Evolutionary conservation across 441 rosid species (phyloP).

Genomic region (Pelargonium exstipulatum): DNA sequence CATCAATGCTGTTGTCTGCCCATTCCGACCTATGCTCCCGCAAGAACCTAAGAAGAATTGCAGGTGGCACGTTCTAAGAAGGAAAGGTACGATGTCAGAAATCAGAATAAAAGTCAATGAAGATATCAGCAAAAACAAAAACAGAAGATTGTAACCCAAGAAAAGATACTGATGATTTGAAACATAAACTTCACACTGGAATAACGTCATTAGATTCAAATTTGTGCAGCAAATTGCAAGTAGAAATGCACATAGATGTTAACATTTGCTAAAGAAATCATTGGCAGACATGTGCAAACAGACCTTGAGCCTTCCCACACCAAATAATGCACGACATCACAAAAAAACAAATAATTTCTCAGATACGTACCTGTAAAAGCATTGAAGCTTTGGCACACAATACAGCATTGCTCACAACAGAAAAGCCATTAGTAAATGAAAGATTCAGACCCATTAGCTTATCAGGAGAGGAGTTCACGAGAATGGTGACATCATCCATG

Average conservation of each 20-base stretch:
- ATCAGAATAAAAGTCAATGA: not conserved
- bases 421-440: constrained; percentile 34
- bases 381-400: constrained; percentile 97
- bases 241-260: too few species aligned
- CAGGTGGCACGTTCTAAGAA: constrained; percentile 82
- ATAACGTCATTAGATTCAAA: too few species aligned
- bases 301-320: not conserved
- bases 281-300: too few species aligned
- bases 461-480: constrained; percentile 51
- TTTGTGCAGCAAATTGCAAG: too few species aligned
- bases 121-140: not conserved
- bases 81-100: constrained; percentile 6
- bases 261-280: too few species aligned
- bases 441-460: constrained; percentile 35
- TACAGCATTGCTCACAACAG: constrained; percentile 75
- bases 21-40: constrained; percentile 97
- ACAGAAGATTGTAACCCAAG: too few species aligned
- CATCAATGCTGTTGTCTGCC: constrained; percentile 98
- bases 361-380: constrained; percentile 75
- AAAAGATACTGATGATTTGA: too few species aligned
- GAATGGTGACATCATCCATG: constrained; percentile 75
- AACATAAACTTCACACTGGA: too few species aligned
- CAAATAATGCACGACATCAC: not conserved
- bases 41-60: constrained; percentile 79
- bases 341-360: not conserved